Base-by-base conservation (phyloP, 1,284 basidiomycete species). In the Cryptococcus sp. region DNA sequence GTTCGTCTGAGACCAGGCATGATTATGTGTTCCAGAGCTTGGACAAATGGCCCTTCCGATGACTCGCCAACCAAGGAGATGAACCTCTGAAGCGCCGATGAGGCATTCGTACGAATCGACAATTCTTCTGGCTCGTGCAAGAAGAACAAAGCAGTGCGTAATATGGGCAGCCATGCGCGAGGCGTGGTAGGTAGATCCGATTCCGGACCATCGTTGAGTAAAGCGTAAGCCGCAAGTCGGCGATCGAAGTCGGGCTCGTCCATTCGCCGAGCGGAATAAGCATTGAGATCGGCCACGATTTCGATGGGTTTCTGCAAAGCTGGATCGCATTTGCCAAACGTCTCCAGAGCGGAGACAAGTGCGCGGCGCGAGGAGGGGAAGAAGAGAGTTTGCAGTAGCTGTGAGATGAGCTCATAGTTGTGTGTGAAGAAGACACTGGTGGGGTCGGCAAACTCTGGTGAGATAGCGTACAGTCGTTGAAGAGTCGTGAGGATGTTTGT, bases 181-280 rank as follows among this genome's bases (percentile, higher is more conserved):
- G 66, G 48, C 2, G 51, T 59, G 19, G 47, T 45, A 0, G 66
- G 65, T 11, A 73, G 58, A 5, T 55, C 62, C 0, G 77, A 78
- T 52, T 89, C 88, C 0, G 50, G 57, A 3, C 53, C 63, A 45
- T 75, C 73, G 75, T 92, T 95, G 52, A 99, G 79, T 11, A 72
- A 75, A 3, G 85, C 83, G 75, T 93, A 97, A 0, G 91, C 93
- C 1, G 79, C 75, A 16, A 99, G 81, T 3, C 95, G 88, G 46
- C 85, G 83, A 62, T 97, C 91, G 68, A 97, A 97, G 75, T 99
- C 92, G 1, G 93, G 90, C 73, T 99, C 93, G 53, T 96, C 93
- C 40, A 95, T 77, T 16, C 92, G 84, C 66, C 85, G 88, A 1
- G 76, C 78, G 1, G 92, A 94, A 76, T 87, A 98, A 0, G 94